Conservation (phyloP, 108 stramenopile genomes). For the Cylindrotheca closterium region DNA sequence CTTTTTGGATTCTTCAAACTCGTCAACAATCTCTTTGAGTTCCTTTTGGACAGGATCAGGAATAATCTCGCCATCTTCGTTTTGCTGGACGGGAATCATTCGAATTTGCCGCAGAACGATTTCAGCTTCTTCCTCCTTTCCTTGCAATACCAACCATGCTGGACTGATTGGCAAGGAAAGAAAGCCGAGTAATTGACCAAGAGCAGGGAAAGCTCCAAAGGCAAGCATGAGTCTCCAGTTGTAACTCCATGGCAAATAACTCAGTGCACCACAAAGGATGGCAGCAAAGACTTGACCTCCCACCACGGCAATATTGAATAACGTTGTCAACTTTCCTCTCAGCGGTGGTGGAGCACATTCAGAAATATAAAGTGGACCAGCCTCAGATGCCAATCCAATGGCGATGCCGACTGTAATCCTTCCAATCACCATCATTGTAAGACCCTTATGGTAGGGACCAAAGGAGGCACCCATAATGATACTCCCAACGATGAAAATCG, state of each 20-base stretch:
- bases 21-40: slow-evolving; percentile 30
- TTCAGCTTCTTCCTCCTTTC: slow-evolving; percentile 38
- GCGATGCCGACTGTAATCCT: slow-evolving; percentile 42
- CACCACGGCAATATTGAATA: slow-evolving; percentile 26
- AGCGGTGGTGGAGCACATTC: slow-evolving; percentile 46
- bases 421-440: slow-evolving; percentile 23
- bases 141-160: slow-evolving; percentile 11
- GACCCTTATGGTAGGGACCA: slow-evolving; percentile 3
- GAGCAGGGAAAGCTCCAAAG: slow-evolving; percentile 10
- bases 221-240: slow-evolving; percentile 28
- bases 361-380: slow-evolving; percentile 55
- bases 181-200: slow-evolving; percentile 14
- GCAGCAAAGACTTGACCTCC: slow-evolving; percentile 5
- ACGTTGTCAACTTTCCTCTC: slow-evolving; percentile 38
- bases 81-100: not conserved
- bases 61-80: slow-evolving; percentile 9
- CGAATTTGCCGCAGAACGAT: slow-evolving; percentile 37
- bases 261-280: slow-evolving; percentile 4
- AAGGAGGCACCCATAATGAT: slow-evolving; percentile 3
- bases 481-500: slow-evolving; percentile 12
- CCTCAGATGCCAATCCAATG: slow-evolving; percentile 41
- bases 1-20: not conserved
- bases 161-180: slow-evolving; percentile 13
- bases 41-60: slow-evolving; percentile 27
- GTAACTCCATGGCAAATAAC: not conserved